Evolutionary conservation across 257 asterid genomes (phyloP).

Genomic region (Solanum pimpinellifolium): DNA sequence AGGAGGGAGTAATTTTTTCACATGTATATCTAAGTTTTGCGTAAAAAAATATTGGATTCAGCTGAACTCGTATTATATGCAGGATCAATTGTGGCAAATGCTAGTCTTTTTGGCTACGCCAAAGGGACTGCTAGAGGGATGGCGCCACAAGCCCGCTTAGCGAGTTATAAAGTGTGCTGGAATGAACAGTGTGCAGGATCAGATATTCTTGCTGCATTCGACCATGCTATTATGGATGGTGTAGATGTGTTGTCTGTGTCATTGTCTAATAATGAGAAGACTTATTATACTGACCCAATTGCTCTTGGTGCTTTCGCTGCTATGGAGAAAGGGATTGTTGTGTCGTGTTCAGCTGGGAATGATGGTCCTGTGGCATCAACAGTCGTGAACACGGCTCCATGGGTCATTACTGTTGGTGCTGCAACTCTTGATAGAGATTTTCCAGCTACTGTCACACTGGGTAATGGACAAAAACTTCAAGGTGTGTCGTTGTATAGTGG

Average conservation of each 20-base stretch:
- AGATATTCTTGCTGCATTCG: slow-evolving; percentile 34
- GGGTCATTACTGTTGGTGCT: slow-evolving; percentile 42
- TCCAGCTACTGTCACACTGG: slow-evolving; percentile 22
- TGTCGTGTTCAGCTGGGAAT: slow-evolving; percentile 42
- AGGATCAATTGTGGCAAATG: slow-evolving; percentile 22
- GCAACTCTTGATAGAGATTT: slow-evolving; percentile 35
- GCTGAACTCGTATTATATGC: not conserved
- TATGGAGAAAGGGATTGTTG: slow-evolving; percentile 25
- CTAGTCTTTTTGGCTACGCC: slow-evolving; percentile 39
- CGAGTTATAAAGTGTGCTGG: slow-evolving; percentile 39
- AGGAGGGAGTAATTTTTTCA: not conserved
- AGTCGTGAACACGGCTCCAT: slow-evolving; percentile 32
- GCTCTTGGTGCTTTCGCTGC: slow-evolving; percentile 40
- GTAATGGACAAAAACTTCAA: slow-evolving; percentile 11
- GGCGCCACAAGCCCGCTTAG: slow-evolving; percentile 32
- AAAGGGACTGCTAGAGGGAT: slow-evolving; percentile 35
- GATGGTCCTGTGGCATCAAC: slow-evolving; percentile 27
- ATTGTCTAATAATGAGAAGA: slow-evolving; percentile 26
- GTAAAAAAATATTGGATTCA: not conserved
- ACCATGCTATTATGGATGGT: slow-evolving; percentile 29
- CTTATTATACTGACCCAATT: slow-evolving; percentile 24
- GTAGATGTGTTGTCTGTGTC: slow-evolving; percentile 34
- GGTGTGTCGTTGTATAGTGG: slow-evolving; percentile 34
- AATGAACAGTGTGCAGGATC: slow-evolving; percentile 20
- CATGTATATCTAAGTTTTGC: not conserved